Evolutionary conservation across 768 basidiomycete genomes (phyloP), one percentile per base, ranked within the genome.

Genomic region (Pulveroboletus sp.): DNA sequence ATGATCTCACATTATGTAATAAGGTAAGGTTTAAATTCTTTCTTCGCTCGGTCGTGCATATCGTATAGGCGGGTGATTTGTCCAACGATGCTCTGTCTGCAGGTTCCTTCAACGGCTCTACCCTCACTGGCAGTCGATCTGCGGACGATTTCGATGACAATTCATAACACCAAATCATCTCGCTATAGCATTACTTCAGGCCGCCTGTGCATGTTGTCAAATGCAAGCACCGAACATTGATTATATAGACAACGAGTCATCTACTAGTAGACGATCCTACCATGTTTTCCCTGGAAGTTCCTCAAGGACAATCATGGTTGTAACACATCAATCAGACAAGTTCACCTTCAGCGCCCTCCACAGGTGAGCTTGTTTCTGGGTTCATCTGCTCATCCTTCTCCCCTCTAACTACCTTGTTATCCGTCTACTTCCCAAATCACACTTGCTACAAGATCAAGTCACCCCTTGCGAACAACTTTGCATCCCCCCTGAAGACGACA

Each of bases 401-500:
- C 11, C 10, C 14, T 13, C 41, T 31, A n/a, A n/a, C n/a, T n/a
- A n/a, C n/a, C n/a, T n/a, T n/a, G n/a, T n/a, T 29, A 29, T 29
- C 27, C 6, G 6, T 29, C 27, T 6, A 29, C 12, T 29, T 29
- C 12, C 27, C 6, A 6, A 29, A 29, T 29, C 27, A 6, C 12
- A 29, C 6, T 29, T 12, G 6, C 27, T 30, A 53, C 19, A 46
- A 19, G 11, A 43, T 29, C 20, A 52, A 22, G 20, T 57, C 43
- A 11, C 46, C 49, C 20, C 27, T 44, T 3, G 40, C 45, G 30
- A 51, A 42, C 22, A 38, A 8, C 17, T 55, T 57, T 7, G 67
- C 62, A 41, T 74, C 56, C 35, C 76, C 78, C 29, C 58, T 63
- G 30, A 80, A 49, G 23, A 44, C 67, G 13, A 77, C 54, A 0